Evolutionary conservation across 2,329 filamentous ascomycete genomes (phyloP), one percentile per base, ranked within the genome.

Genomic region (Nothophaeocryptopus gaeumannii): DNA sequence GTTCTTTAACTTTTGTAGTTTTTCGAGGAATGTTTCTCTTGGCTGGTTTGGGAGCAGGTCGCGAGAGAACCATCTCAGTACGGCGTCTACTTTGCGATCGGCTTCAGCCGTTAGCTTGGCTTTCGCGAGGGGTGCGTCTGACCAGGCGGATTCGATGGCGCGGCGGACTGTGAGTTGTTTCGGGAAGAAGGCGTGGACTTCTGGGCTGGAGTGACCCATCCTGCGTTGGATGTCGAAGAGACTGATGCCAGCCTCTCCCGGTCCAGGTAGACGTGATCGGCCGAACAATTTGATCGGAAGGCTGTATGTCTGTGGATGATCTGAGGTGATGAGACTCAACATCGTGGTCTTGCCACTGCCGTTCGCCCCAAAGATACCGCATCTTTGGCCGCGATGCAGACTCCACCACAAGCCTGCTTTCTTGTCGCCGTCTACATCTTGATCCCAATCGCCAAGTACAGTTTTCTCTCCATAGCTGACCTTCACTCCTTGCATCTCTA

Each of bases 321-420:
- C 93, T 1, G 92, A 97, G 52, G 89, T 95, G 51, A 99, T 87
- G 5, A 99, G 78, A 5, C 90, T 93, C 26, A 97, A 80, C 34
- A 99, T 79, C 0, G 93, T 99, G 0, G 93, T 99, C 74, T 99
- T 99, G 13, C 93, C 93, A 0, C 89, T 96, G 16, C 80, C 93
- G 61, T 99, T 97, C 30, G 91, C 86, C 0, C 93, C 93, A 64
- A 99, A 93, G 13, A 97, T 81, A 2, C 88, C 92, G 87, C 90
- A 96, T 55, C 91, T 83, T 66, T 96, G 84, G 16, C 92, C 91
- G 44, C 86, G 81, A 34, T 83, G 81, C 16, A 97, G 84, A 0
- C 80, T 88, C 89, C 93, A 96, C 64, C 85, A 79, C 5, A 97
- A 74, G 0, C 92, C 92, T 26, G 54, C 14, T 20, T 39, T 49